Percentiles rank a stretch among this genome's conserved stretches.
Evolutionary conservation across 2,329 filamentous ascomycete genomes (phyloP).

Genomic region (Aspergillus candidus): DNA sequence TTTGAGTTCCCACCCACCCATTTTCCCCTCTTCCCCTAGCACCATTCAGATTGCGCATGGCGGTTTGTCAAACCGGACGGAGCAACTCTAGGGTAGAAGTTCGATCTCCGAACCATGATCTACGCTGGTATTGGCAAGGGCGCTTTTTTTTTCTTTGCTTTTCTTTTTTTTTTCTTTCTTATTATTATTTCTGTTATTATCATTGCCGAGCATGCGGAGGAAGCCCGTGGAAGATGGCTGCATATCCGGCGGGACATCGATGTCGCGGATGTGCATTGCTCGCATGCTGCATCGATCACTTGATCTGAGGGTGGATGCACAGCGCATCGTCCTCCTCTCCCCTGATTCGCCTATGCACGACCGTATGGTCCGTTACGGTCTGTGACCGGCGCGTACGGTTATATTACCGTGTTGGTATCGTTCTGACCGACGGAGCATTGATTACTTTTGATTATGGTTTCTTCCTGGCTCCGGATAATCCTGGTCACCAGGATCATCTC

Average conservation of each 20-base stretch:
- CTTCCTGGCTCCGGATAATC: not conserved
- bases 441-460: conserved; percentile 7
- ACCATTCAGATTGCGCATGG: conserved; percentile 8
- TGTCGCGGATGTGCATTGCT: conserved; percentile 32
- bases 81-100: conserved; percentile 12
- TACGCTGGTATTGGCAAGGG: conserved; percentile 21
- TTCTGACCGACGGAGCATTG: conserved; percentile 18
- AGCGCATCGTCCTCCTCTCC: conserved; percentile 9
- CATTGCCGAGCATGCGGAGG: conserved; percentile 8
- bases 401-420: conserved; percentile 25
- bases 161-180: conserved; percentile 10
- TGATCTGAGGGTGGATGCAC: conserved; percentile 45
- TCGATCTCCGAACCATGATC: conserved; percentile 30
- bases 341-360: conserved; percentile 13
- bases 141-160: conserved; percentile 9
- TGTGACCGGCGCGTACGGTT: conserved; percentile 23
- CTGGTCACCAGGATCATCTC: not conserved
- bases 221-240: conserved; percentile 17
- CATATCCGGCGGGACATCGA: conserved; percentile 18
- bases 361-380: conserved; percentile 13
- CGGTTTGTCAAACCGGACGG: conserved; percentile 1
- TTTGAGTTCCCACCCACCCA: conserved; percentile 8
- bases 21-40: not conserved
- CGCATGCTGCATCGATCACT: conserved; percentile 57
- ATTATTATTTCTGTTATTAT: conserved; percentile 4